Percentiles rank a stretch among this genome's conserved stretches.
Conservation (phyloP, 345 rosid species). For the Erucastrum elatum region DNA sequence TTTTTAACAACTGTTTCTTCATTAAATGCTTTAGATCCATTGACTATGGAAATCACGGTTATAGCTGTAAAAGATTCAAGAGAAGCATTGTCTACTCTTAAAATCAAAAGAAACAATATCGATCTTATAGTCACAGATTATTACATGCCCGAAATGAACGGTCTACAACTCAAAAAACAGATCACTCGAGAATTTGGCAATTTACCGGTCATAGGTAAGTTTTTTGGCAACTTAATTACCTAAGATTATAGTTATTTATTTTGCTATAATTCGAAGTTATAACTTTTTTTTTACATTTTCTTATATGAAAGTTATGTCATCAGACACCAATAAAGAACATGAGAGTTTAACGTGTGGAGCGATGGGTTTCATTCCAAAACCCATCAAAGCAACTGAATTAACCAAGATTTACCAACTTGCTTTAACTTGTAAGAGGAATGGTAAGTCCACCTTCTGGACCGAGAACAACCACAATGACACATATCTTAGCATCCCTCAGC, state of each 20-base stretch:
- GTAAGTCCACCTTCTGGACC: slow-evolving; percentile 31
- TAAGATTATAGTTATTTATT: background rate
- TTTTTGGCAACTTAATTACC: background rate
- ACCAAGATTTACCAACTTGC: slow-evolving; percentile 60
- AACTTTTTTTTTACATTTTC: background rate
- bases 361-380: slow-evolving; percentile 57
- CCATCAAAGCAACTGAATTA: slow-evolving; percentile 50
- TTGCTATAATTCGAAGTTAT: background rate
- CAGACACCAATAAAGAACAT: slow-evolving; percentile 49
- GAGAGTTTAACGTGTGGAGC: slow-evolving; percentile 63
- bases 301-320: slow-evolving; percentile 62
- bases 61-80: slow-evolving; percentile 39
- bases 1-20: background rate
- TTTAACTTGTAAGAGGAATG: slow-evolving; percentile 38
- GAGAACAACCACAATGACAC: slow-evolving; percentile 11
- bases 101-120: slow-evolving; percentile 27
- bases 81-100: slow-evolving; percentile 56
- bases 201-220: slow-evolving; percentile 65
- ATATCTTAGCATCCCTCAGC: slow-evolving; percentile 25
- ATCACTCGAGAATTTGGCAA: slow-evolving; percentile 49
- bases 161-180: slow-evolving; percentile 49
- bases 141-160: slow-evolving; percentile 74
- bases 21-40: slow-evolving; percentile 28
- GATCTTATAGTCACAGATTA: slow-evolving; percentile 71
- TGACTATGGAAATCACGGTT: slow-evolving; percentile 39